Evolutionary conservation across 305 asterid species (phyloP), one percentile per base, ranked within the genome.

Genomic region (Coffea humblotiana): DNA sequence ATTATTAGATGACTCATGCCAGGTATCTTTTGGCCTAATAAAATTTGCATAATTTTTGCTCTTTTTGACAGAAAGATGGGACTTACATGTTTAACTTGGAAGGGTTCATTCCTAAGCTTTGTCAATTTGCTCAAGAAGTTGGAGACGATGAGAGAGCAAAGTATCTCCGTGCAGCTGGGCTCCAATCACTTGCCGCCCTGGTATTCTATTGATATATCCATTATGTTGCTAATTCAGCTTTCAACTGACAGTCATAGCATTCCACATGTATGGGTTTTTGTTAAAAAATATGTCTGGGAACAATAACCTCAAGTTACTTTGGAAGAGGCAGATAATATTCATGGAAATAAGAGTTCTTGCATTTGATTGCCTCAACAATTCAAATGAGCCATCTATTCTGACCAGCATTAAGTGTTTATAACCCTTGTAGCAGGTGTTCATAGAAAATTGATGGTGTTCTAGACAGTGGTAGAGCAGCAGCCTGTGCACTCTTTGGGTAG

Each of bases 171-270:
- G 95, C 97, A 71, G 93, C 95, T 79, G 95, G 90, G 54, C 88
- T 96, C 84, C 97, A 94, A 84, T 95, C 98, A 77, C 94, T 96
- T 78, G 91, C 97, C 81, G 94, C 99, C 65, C 84, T 96, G 99
- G 99, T 96, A 89, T 77, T 40, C 29, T 81, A 16, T 45, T 60
- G 43, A 18, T 60, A 85, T 84, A 35, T 76, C 79, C 43, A 43
- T 73, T 71, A 66, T 63, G 49, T 77, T 73, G 32, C 71, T 19
- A 54, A 48, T 40, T 56, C 52, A 48, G 32, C 49, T 64, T 27
- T 47, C 74, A 27, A 64, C 29, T 35, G 11, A 61, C 14, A 63
- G 60, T 56, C 27, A 72, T 54, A 11, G 25, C 29, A 72, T 64
- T 48, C 52, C 60, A 40, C 40, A 23, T 60, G 65, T 60, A 21